Base-by-base conservation (phyloP, 306 rosid genomes). In the Luffa aegyptiaca region DNA sequence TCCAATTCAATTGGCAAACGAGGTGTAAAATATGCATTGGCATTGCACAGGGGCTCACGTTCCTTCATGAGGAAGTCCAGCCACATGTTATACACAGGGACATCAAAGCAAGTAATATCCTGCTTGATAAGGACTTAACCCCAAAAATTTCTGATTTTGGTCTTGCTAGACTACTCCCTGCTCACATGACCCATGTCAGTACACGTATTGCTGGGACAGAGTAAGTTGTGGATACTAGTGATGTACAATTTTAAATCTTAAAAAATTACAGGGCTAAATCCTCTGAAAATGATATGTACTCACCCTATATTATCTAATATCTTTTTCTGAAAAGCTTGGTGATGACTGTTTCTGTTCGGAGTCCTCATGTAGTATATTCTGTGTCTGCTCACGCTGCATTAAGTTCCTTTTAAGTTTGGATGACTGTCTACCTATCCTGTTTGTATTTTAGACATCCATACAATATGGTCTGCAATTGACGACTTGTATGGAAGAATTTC, bases 91-190 rank as follows among this genome's bases (percentile, higher is more conserved):
- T 90, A 80, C 96, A 91, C 56, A 87, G 96, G 82, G 96, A 91
- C 88, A 90, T 91, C 77, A 91, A 91, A 86, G 93, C 93, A 14
- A 91, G 96, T 89, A 92, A 90, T 81, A 80, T 90, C 59, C 86
- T 92, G 46, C 91, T 93, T 59, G 96, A 90, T 77, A 84, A 79
- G 78, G 84, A 89, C 46, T 84, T 93, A 31, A 75, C 76, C 5
- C 91, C 96, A 39, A 90, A 90, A 84, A 90, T 93, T 66, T 88
- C 97, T 56, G 96, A 93, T 86, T 93, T 93, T 80, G 98, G 98
- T 64, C 97, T 93, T 55, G 98, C 98, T 74, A 93, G 88, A 87
- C 84, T 93, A 39, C 87, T 93, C 44, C 80, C 92, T 7, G 84
- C 90, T 70, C 81, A 88, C 82, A 13, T 86, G 75, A 93, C 97